phyloP scores from a whole-genome alignment of 257 asterid species.

The Gentiana dahurica region DNA sequence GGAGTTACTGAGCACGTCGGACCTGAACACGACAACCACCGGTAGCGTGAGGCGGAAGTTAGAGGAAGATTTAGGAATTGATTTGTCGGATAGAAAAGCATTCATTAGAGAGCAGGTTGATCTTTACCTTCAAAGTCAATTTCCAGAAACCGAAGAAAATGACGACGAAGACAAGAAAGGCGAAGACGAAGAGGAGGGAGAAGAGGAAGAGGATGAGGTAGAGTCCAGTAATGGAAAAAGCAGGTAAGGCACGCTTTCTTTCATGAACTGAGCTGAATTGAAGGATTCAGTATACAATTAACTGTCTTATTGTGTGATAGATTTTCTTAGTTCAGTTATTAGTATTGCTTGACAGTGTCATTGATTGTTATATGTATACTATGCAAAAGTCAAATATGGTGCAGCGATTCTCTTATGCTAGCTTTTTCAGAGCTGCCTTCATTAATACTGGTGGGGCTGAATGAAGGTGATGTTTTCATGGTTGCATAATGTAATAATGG shows the following conservation, averaged over 20 bases:
- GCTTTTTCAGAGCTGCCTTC: too few species aligned
- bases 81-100: conserved; percentile 64
- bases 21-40: conserved; percentile 69
- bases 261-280: neutral
- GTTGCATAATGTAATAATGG: too few species aligned
- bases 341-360: too few species aligned
- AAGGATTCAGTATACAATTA: too few species aligned
- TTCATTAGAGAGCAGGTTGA: conserved; percentile 77
- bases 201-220: conserved; percentile 20
- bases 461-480: too few species aligned
- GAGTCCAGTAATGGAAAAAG: conserved; percentile 18
- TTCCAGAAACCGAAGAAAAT: conserved; percentile 23
- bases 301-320: too few species aligned
- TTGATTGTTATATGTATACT: too few species aligned
- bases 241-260: conserved; percentile 36
- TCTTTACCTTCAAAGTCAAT: conserved; percentile 43
- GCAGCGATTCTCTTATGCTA: too few species aligned
- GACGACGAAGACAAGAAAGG: conserved; percentile 22
- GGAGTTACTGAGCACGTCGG: conserved; percentile 64
- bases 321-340: too few species aligned
- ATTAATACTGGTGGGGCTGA: too few species aligned
- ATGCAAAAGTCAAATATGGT: too few species aligned
- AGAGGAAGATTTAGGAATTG: conserved; percentile 73
- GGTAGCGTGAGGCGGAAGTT: conserved; percentile 66
- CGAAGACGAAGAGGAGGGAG: conserved; percentile 27